A percentile compares a stretch with the other conserved stretches of the same genome.
These are phyloP conservation scores for Microsporum audouinii DNA, from an alignment of 2,329 filamentous ascomycete species.

Conservation along the genomic window DNA sequence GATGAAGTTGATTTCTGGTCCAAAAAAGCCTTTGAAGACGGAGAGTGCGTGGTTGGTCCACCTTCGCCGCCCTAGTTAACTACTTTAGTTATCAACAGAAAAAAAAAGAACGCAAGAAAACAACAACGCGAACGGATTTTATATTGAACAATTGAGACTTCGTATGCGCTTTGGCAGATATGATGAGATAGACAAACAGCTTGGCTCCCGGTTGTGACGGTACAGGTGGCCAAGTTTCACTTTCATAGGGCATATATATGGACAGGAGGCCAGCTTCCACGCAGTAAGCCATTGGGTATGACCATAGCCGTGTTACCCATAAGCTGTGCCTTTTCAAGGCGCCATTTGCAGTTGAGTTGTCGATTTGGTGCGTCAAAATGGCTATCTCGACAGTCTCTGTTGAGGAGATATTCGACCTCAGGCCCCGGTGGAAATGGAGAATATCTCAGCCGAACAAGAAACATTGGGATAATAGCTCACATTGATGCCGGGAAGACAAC, in stretches of 20 bases:
- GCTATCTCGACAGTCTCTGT: not conserved
- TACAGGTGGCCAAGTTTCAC: not conserved
- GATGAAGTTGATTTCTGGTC: not conserved
- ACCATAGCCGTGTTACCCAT: constrained; percentile 4
- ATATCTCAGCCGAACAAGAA: constrained; percentile 57
- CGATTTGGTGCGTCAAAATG: not conserved
- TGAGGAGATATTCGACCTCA: constrained; percentile 22
- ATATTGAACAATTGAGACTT: not conserved
- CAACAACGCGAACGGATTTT: not conserved
- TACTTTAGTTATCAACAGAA: not conserved
- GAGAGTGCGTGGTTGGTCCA: constrained; percentile 1
- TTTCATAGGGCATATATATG: not conserved
- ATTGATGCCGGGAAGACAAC: constrained; percentile 99
- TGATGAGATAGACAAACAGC: not conserved
- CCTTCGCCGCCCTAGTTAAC: not conserved
- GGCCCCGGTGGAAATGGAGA: constrained; percentile 14
- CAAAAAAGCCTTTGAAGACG: not conserved
- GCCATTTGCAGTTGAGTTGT: constrained; percentile 2
- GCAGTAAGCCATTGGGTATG: not conserved
- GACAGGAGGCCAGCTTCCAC: not conserved
- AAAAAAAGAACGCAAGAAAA: no score
- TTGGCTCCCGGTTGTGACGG: not conserved
- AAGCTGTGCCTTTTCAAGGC: constrained; percentile 12
- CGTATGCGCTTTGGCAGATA: not conserved
- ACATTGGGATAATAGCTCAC: constrained; percentile 97